phyloP scores from a whole-genome alignment of 768 basidiomycete species.

The Naganishia onofrii region DNA sequence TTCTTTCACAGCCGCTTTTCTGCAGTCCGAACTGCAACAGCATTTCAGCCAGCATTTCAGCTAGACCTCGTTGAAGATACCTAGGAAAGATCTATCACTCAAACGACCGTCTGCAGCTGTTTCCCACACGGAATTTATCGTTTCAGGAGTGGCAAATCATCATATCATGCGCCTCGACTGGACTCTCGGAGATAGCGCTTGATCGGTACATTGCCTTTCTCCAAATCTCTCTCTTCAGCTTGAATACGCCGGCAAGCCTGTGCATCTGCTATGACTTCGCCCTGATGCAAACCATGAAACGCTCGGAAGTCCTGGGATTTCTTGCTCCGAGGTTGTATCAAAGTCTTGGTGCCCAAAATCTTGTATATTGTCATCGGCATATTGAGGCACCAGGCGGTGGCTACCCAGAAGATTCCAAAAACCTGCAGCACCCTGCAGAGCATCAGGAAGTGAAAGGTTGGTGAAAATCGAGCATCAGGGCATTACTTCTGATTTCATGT shows the following conservation, averaged over 20 bases:
- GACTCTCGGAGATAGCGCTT: conserved; percentile 5
- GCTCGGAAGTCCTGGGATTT: not conserved
- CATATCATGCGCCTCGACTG: not conserved
- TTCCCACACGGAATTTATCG: too few relatives aligned
- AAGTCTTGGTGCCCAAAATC: not conserved
- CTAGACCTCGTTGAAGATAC: too few relatives aligned
- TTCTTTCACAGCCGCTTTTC: not conserved
- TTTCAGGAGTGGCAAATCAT: not conserved
- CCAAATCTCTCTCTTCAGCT: not conserved
- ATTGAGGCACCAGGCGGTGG: not conserved
- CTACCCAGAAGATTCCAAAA: conserved; percentile 5
- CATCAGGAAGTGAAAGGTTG: not conserved
- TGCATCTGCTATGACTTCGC: conserved; percentile 11
- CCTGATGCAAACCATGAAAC: conserved; percentile 17
- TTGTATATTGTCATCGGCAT: conserved; percentile 18
- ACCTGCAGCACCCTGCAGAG: conserved; percentile 8
- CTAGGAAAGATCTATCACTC: too few relatives aligned
- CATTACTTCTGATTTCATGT: too few relatives aligned
- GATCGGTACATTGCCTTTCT: conserved; percentile 6
- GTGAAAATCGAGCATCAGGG: too few relatives aligned
- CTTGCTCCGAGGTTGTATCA: conserved; percentile 1
- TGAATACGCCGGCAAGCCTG: not conserved
- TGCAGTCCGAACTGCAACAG: too few relatives aligned
- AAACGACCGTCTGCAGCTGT: too few relatives aligned
- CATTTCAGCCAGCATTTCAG: too few relatives aligned